phyloP scores from a whole-genome alignment of 345 rosid genomes.

The Capsella bursapastoris region DNA sequence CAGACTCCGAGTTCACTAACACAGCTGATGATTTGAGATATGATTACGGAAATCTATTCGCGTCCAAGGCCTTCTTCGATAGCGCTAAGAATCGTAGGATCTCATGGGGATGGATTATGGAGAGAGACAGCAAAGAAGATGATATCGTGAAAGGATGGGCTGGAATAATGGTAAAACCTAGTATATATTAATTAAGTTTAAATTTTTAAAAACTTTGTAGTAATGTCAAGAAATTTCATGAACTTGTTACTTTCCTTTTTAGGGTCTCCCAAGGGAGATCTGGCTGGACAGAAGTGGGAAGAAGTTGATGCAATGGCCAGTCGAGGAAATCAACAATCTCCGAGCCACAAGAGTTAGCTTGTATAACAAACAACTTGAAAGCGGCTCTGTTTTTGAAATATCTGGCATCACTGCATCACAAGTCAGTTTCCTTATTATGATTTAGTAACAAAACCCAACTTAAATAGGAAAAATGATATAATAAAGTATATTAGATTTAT shows the following conservation, averaged over 20 bases:
- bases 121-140: constrained; percentile 58
- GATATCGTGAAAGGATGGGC: constrained; percentile 66
- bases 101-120: constrained; percentile 62
- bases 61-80: constrained; percentile 72
- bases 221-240: neutral
- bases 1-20: constrained; percentile 50
- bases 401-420: constrained; percentile 56
- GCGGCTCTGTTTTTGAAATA: constrained; percentile 52
- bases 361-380: constrained; percentile 31
- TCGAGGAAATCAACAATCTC: constrained; percentile 58
- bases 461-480: too few relatives aligned
- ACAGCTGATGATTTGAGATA: constrained; percentile 49
- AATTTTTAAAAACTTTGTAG: neutral
- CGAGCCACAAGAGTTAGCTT: constrained; percentile 43
- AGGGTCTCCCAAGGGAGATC: constrained; percentile 60
- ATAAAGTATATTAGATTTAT: too few relatives aligned
- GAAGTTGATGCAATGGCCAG: constrained; percentile 68
- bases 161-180: constrained; percentile 57
- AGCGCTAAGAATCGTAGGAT: constrained; percentile 57
- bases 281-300: constrained; percentile 60
- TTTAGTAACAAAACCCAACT: too few relatives aligned
- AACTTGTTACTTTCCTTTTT: neutral
- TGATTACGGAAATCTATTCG: constrained; percentile 68
- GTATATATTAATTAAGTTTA: neutral
- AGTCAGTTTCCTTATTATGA: constrained; percentile 30